Evolutionary conservation across 352 stramenopile genomes (phyloP), one percentile per base, ranked within the genome.

Genomic region (Pythium pyrilobum): DNA sequence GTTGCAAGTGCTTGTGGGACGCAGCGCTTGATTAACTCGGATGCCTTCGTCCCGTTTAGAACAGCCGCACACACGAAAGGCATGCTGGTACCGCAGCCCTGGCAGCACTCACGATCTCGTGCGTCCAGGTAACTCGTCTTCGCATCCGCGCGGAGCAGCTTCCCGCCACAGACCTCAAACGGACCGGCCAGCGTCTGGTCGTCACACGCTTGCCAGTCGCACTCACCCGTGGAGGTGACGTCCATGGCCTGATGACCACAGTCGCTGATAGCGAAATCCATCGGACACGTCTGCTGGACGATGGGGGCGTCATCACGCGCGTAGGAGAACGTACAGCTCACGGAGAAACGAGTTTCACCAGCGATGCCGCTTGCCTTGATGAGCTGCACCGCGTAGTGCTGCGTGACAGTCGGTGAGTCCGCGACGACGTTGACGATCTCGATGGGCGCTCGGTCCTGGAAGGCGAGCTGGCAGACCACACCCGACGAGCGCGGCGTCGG

Each of bases 291-390:
- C 32, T 86, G 63, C 13, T 42, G 33, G 5, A 52, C 36, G 3
- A n/a, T 43, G 0, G 49, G 34, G 1, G 59, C 65, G 37, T 67
- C 54, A n/a, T 67, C 62, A 13, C 64, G 52, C 3, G 38, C 55
- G 71, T 88, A 86, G 11, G 65, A 77, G 49, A 92, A 89, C 1
- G 46, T 54, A 53, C 81, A 92, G 6, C 47, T 32, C 16, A 88
- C 56, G 0, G 63, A 58, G 46, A 92, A 74, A 20, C 53, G 53
- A 13, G 78, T 86, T 13, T 64, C 38, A 1, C 58, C 52, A 10
- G 67, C 47, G 0, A 78, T 89, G 8, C 37, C 66, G 6, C 64
- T 48, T 9, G 69, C 62, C 32, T 76, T 67, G 10, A 82, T 56
- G 57, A 87, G 66, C 43, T 78, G 56, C 1, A 92, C 62, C 0